Evolutionary conservation across 2,329 filamentous ascomycete genomes (phyloP), one percentile per base, ranked within the genome.

Genomic region (Monilinia fructigena): DNA sequence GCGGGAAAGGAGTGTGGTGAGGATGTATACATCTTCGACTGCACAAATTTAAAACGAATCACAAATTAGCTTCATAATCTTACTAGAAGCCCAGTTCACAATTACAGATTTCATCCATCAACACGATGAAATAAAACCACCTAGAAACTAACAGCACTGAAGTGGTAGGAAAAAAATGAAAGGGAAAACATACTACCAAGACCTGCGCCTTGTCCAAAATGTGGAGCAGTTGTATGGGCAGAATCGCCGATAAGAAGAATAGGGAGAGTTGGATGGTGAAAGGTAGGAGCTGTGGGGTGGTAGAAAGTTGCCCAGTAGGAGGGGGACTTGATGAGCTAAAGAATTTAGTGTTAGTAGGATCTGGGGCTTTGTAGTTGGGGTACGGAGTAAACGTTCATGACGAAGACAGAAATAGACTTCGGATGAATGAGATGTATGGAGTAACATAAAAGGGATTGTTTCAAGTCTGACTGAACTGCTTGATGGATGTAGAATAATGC

Each of bases 11-110:
- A 60, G 42, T 11, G 20, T 60, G 0, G 20, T 48, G 42, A 60
- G 56, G 7, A 60, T 60, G 4, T 60, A 60, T 23, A 60, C 56
- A 40, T 60, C 56, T 60, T 60, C 42, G 28, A 60, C 56, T 60
- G 1, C 3, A 2, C 3, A 1, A 23, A 23, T 23, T 23, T 23
- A 23, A 12, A 2, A 28, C 7, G 16, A 8, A 11, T 10, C 26
- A 40, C 38, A 14, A 40, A 40, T 40, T 14, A 40, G 38, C 38
- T 40, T 40, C 5, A 26, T 16, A 26, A 2, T 4, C 4, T 20
- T 12, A 52, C 23, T 4, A 5, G 7, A 11, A 4, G 4, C 52
- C 4, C 28, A 5, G 35, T 4, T 3, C 18, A 35, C 20, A 35
- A 35, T 35, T 35, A 3, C 5, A 35, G 4, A 16, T 11, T 7